A percentile compares a stretch with the other conserved stretches of the same genome.
Conservation (phyloP, 805 yeast species). For the Yarrowia yakushimensis region DNA sequence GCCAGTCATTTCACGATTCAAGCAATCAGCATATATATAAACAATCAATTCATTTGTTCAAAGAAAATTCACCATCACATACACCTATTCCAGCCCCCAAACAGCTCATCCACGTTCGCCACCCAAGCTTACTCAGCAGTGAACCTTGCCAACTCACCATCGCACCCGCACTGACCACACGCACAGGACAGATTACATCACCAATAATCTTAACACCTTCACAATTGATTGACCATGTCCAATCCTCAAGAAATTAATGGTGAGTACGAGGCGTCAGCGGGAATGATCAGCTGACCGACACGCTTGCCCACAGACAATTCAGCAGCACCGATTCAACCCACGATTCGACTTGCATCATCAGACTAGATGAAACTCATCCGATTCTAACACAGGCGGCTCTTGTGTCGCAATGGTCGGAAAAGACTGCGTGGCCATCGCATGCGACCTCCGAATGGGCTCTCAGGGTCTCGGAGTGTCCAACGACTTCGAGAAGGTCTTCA, state of each 20-base stretch:
- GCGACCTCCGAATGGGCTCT: slow-evolving; percentile 88
- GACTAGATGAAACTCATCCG: background rate
- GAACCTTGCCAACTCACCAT: slow-evolving; percentile 8
- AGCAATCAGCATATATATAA: background rate
- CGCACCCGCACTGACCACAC: background rate
- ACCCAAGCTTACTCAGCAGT: background rate
- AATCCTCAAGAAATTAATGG: slow-evolving; percentile 41
- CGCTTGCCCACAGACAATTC: background rate
- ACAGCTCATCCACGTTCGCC: background rate
- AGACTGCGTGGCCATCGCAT: slow-evolving; percentile 96
- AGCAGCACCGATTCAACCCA: background rate
- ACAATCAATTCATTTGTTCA: too few relatives aligned
- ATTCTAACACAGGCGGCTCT: slow-evolving; percentile 62
- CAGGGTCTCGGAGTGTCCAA: slow-evolving; percentile 91
- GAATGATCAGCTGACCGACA: background rate
- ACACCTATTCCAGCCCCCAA: background rate
- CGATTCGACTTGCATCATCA: background rate
- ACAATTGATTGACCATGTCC: slow-evolving; percentile 34
- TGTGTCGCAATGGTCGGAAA: slow-evolving; percentile 99
- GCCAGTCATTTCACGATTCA: background rate
- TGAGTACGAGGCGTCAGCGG: background rate
- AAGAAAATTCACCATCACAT: too few relatives aligned
- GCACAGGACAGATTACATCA: background rate
- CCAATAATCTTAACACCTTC: background rate
- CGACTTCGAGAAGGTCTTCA: slow-evolving; percentile 88